Evolutionary conservation across 805 yeast genomes (phyloP).

Genomic region (Barnettozyma vustinii): DNA sequence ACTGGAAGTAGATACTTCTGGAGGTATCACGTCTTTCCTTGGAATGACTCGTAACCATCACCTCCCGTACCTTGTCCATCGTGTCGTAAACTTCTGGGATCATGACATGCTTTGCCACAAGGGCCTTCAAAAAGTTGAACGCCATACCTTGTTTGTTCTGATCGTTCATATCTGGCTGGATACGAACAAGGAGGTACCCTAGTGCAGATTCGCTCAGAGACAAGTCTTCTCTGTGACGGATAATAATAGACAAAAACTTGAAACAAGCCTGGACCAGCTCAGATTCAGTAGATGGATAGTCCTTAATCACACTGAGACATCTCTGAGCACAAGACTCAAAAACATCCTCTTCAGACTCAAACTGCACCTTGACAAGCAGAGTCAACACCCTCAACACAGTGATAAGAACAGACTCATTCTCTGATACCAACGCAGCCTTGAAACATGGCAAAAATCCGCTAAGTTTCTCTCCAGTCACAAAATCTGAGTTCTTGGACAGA

Average conservation of each 20-base stretch:
- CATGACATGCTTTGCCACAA: conserved; percentile 67
- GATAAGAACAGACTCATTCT: conserved; percentile 71
- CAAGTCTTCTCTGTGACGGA: conserved; percentile 64
- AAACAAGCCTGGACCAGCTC: conserved; percentile 78
- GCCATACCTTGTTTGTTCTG: conserved; percentile 87
- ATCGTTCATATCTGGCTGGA: conserved; percentile 85
- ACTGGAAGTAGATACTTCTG: conserved; percentile 75
- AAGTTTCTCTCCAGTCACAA: conserved; percentile 56
- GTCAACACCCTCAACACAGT: conserved; percentile 62
- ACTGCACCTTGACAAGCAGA: conserved; percentile 54
- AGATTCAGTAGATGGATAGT: conserved; percentile 69
- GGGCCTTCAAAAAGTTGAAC: conserved; percentile 72
- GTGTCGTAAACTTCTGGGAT: conserved; percentile 88
- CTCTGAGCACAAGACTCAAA: conserved; percentile 59
- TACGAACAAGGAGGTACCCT: conserved; percentile 62
- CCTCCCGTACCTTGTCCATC: conserved; percentile 72
- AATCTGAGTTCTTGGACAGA: conserved; percentile 52
- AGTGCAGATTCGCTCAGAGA: conserved; percentile 65
- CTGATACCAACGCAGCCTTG: conserved; percentile 53
- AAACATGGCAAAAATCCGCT: conserved; percentile 72
- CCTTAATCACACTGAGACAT: conserved; percentile 59
- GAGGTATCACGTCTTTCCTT: conserved; percentile 79
- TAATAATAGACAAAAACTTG: conserved; percentile 63
- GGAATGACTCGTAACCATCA: conserved; percentile 87
- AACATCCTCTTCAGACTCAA: conserved; percentile 42